Evolutionary conservation across 805 yeast genomes (phyloP), one percentile per base, ranked within the genome.

Genomic region (Sugiyamaella valdiviana): DNA sequence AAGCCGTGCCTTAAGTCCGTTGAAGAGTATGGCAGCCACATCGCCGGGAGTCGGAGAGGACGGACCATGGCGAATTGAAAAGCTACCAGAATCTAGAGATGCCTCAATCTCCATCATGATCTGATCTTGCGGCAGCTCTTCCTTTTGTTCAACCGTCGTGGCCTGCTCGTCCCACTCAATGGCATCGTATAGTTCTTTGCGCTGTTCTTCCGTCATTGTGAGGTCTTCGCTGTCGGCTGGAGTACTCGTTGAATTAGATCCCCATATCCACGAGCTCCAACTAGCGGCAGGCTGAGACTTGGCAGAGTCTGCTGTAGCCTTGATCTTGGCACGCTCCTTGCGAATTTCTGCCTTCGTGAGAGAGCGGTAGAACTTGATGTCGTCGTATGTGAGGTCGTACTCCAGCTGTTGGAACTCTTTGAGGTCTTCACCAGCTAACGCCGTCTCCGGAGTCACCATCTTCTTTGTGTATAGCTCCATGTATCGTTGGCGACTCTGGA

Each of bases 171-270:
- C 86, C 62, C 82, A 90, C 53, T 90, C 99, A 54, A 93, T 90
- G 0, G 97, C 95, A 51, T 87, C 95, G 60, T 88, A 90, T 17
- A 93, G 71, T 51, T 95, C 99, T 60, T 87, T 76, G 53, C 86
- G 75, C 60, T 93, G 96, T 56, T 89, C 95, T 12, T 87, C 95
- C 0, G 93, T 79, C 63, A 93, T 76, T 5, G 72, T 70, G 22
- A 81, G 62, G 2, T 72, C 68, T 2, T 72, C 70, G 19, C 50
- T 38, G 29, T 45, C 26, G 20, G 55, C 48, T 44, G 46, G 26
- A 36, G 39, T 2, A 3, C 36, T 23, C 5, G 35, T n/a, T 2
- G 32, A 23, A 14, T 46, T 14, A 3, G 53, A 24, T 5, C 63
- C 64, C 64, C 64, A 61, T 7, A 61, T 36, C 64, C 64, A 61